Evolutionary conservation across 352 stramenopile genomes (phyloP).

Genomic region (Phytophthora tentaculata): DNA sequence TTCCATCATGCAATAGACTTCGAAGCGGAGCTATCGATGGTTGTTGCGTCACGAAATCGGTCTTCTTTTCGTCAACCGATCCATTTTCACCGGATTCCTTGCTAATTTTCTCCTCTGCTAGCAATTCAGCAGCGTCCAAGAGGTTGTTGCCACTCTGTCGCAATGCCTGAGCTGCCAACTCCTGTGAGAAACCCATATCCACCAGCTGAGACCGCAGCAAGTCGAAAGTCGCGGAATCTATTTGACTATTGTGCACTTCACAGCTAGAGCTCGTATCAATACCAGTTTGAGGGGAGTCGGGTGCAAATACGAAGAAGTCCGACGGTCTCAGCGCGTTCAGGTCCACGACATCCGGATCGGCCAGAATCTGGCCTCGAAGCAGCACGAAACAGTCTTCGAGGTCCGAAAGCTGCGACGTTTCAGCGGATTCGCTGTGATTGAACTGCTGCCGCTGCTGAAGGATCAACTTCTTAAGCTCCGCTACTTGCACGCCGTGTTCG

Average conservation of each 20-base stretch:
- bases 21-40: slow-evolving; percentile 36
- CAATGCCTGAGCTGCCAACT: slow-evolving; percentile 40
- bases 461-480: slow-evolving; percentile 54
- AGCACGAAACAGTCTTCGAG: slow-evolving; percentile 52
- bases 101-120: slow-evolving; percentile 35
- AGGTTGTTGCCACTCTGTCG: slow-evolving; percentile 41
- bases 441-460: slow-evolving; percentile 40
- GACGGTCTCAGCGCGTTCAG: slow-evolving; percentile 50
- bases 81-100: background rate
- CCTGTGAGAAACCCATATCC: slow-evolving; percentile 62
- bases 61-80: background rate
- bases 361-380: slow-evolving; percentile 61
- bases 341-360: slow-evolving; percentile 64
- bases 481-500: slow-evolving; percentile 50
- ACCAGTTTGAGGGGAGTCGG: slow-evolving; percentile 28
- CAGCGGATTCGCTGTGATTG: slow-evolving; percentile 2
- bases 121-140: slow-evolving; percentile 41
- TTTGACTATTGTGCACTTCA: slow-evolving; percentile 19
- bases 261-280: slow-evolving; percentile 4
- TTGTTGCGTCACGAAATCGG: slow-evolving; percentile 5
- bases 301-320: slow-evolving; percentile 75
- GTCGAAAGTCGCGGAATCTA: slow-evolving; percentile 18
- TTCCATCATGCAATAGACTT: slow-evolving; percentile 26
- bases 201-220: slow-evolving; percentile 46
- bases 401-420: slow-evolving; percentile 1